phyloP scores from a whole-genome alignment of 495 filamentous ascomycete species.

The Aspergillus steynii region DNA sequence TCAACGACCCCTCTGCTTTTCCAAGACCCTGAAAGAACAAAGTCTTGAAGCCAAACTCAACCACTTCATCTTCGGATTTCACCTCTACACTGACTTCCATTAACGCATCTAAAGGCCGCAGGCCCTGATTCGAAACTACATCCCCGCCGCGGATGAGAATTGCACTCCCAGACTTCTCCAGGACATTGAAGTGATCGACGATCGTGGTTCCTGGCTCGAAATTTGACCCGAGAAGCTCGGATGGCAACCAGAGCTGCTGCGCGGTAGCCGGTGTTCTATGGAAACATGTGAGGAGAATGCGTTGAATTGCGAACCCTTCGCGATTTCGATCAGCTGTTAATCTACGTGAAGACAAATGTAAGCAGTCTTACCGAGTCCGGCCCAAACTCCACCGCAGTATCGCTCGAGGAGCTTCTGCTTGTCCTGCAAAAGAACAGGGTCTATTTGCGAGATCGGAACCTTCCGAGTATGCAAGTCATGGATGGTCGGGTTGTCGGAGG shows the following conservation, averaged over 20 bases:
- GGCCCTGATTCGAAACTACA: slow-evolving; percentile 48
- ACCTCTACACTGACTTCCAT: slow-evolving; percentile 58
- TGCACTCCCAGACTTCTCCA: slow-evolving; percentile 50
- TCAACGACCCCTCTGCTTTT: slow-evolving; percentile 31
- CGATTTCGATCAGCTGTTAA: background rate
- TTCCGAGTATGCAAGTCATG: slow-evolving; percentile 56
- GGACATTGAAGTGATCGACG: slow-evolving; percentile 64
- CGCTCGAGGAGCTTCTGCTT: slow-evolving; percentile 47
- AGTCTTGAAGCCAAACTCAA: slow-evolving; percentile 60
- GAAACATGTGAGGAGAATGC: slow-evolving; percentile 26
- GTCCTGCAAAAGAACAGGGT: slow-evolving; percentile 53
- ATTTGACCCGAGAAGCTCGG: slow-evolving; percentile 45
- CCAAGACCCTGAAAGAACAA: slow-evolving; percentile 52
- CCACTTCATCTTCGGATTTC: slow-evolving; percentile 48
- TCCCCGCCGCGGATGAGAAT: slow-evolving; percentile 62
- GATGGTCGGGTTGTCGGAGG: slow-evolving; percentile 51
- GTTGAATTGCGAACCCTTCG: slow-evolving; percentile 13
- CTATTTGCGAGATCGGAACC: slow-evolving; percentile 56
- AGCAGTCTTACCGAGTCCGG: slow-evolving; percentile 46
- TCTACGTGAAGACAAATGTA: background rate
- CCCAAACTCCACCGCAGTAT: slow-evolving; percentile 58
- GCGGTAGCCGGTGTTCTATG: slow-evolving; percentile 33
- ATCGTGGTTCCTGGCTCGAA: slow-evolving; percentile 58
- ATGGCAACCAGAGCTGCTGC: slow-evolving; percentile 55
- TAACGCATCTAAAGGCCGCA: slow-evolving; percentile 57